These are phyloP conservation scores for Papilionanthe hybrid DNA, from an alignment of 116 monocot genomes.

Conservation along the genomic window DNA sequence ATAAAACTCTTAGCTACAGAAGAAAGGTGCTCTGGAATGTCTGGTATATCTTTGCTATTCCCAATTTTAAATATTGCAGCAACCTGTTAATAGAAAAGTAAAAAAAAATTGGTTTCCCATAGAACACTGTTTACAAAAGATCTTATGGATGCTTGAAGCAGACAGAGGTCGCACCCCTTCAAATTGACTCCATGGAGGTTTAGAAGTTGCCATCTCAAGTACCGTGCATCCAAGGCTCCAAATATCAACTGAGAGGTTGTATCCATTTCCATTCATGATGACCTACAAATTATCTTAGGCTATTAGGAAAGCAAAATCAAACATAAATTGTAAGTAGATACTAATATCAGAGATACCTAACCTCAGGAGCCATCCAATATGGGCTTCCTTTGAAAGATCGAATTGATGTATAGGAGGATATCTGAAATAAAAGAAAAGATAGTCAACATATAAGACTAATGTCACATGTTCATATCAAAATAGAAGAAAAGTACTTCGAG, in stretches of 20 bases:
- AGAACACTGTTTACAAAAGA: neutral
- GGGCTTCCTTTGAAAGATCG: conserved; percentile 98
- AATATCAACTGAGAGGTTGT: conserved; percentile 85
- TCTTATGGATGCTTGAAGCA: neutral
- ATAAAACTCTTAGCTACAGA: conserved; percentile 69
- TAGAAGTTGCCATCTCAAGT: conserved; percentile 94
- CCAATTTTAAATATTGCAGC: conserved; percentile 97
- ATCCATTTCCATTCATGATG: conserved; percentile 75
- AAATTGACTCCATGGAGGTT: conserved; percentile 89
- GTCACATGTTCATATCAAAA: neutral
- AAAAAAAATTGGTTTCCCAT: neutral
- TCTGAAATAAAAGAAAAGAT: conserved; percentile 35
- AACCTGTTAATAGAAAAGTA: conserved; percentile 43
- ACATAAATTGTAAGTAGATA: neutral
- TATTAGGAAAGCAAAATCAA: neutral
- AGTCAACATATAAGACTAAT: neutral
- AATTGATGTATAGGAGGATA: conserved; percentile 67
- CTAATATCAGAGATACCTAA: conserved; percentile 15
- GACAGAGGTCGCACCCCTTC: conserved; percentile 58
- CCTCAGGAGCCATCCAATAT: conserved; percentile 99
- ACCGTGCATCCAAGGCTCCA: conserved; percentile 98
- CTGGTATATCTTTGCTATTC: conserved; percentile 89
- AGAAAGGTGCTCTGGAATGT: conserved; percentile 79
- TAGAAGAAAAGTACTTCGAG: no score
- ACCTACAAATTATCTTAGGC: conserved; percentile 41